Percentiles rank a stretch among this genome's conserved stretches.
These are phyloP conservation scores for Lecanosticta acicola DNA, from an alignment of 2,329 filamentous ascomycete genomes.

Conservation along the genomic window DNA sequence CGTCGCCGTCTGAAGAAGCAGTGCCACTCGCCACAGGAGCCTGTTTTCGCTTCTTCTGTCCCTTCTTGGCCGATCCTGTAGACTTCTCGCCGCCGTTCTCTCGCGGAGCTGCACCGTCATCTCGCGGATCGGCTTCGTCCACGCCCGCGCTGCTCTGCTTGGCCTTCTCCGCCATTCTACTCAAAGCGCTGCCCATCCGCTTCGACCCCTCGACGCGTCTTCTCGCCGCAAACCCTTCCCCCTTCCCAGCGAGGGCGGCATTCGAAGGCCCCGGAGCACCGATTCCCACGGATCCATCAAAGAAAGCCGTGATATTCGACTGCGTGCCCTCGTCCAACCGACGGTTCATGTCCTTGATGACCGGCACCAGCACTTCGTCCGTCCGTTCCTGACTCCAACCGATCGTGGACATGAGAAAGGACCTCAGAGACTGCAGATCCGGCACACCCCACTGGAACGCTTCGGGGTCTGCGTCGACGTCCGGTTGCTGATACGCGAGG, in stretches of 20 bases:
- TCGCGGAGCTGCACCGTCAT: not conserved
- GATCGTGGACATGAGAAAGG: slow-evolving; percentile 84
- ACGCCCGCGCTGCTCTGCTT: slow-evolving; percentile 24
- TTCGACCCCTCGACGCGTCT: slow-evolving; percentile 62
- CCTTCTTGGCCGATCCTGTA: slow-evolving; percentile 6
- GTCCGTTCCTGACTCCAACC: slow-evolving; percentile 89
- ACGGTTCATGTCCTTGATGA: slow-evolving; percentile 91
- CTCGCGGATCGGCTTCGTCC: slow-evolving; percentile 1
- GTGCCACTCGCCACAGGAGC: not conserved
- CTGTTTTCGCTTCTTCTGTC: slow-evolving; percentile 11
- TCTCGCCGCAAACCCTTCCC: slow-evolving; percentile 64
- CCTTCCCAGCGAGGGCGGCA: slow-evolving; percentile 22
- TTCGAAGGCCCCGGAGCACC: slow-evolving; percentile 43
- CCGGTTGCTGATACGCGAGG: slow-evolving; percentile 76
- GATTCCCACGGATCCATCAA: slow-evolving; percentile 66
- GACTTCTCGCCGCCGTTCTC: not conserved
- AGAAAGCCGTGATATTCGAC: slow-evolving; percentile 91
- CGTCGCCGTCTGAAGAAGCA: not conserved
- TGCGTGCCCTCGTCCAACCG: slow-evolving; percentile 86
- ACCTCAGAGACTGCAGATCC: slow-evolving; percentile 76
- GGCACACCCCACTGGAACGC: slow-evolving; percentile 93
- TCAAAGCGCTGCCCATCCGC: slow-evolving; percentile 70
- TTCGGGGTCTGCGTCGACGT: slow-evolving; percentile 74
- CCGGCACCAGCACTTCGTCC: slow-evolving; percentile 91
- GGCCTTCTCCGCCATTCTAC: slow-evolving; percentile 57